Percentiles rank a stretch among this genome's conserved stretches.
phyloP scores from a whole-genome alignment of 169 alveolate genomes.

The Plasmodium chabaudi region DNA sequence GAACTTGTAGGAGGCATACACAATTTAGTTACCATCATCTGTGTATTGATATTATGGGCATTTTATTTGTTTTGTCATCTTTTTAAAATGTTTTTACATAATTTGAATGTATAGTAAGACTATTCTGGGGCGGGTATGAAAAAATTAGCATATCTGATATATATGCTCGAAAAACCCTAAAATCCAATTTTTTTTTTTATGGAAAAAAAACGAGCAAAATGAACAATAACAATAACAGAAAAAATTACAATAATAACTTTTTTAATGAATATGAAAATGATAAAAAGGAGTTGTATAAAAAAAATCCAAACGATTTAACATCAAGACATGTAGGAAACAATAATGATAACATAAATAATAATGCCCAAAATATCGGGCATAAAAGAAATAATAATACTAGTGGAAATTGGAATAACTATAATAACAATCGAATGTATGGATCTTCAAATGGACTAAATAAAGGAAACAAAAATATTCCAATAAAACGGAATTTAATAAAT shows the following conservation, averaged over 20 bases:
- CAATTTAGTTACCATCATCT: no score
- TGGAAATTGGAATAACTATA: not conserved
- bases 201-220: not conserved
- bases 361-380: not conserved
- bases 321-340: constrained; percentile 2
- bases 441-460: no score
- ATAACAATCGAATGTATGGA: not conserved
- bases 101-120: no score
- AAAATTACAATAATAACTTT: not conserved
- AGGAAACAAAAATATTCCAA: no score
- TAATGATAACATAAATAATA: not conserved
- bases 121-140: not conserved
- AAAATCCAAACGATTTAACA: not conserved
- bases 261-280: not conserved
- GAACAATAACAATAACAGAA: constrained; percentile 3
- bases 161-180: not conserved
- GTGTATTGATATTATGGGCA: no score
- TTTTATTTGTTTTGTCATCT: no score
- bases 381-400: not conserved
- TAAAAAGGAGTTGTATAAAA: not conserved
- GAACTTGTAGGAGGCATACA: no score
- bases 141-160: not conserved
- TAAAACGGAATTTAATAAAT: no score
- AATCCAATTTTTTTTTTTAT: not conserved
- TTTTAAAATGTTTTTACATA: no score